Conservation (phyloP, 208 protist genomes). For the Acanthamoeba polyphaga region DNA sequence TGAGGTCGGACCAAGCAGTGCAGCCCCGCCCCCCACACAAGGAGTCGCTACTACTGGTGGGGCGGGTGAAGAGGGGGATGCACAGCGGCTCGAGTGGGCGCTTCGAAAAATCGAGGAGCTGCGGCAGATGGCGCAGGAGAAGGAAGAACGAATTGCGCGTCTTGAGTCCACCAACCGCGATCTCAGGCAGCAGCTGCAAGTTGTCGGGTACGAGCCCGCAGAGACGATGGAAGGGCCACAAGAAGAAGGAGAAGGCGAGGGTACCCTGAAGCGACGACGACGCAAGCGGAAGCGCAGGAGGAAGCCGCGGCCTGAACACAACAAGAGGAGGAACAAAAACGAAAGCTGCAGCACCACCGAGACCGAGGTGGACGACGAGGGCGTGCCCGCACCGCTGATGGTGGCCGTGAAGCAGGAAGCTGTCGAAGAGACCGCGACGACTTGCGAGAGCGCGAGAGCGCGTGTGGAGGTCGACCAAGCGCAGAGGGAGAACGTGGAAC, state of each 20-base stretch:
- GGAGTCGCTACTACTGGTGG: no score
- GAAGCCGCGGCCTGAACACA: not conserved
- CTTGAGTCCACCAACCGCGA: not conserved
- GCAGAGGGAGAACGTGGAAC: not conserved
- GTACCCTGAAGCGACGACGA: not conserved
- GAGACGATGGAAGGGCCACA: no score
- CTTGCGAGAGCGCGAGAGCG: not conserved
- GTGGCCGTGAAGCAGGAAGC: not conserved
- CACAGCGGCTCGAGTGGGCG: not conserved
- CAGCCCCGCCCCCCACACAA: no score
- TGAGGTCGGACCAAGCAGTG: not conserved
- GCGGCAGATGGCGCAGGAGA: not conserved
- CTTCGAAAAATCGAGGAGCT: not conserved
- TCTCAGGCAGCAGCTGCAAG: not conserved
- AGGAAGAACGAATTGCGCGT: not conserved
- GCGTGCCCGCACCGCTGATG: no score
- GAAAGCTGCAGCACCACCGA: not conserved
- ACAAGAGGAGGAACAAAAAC: not conserved
- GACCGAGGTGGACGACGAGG: not conserved
- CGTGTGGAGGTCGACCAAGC: not conserved
- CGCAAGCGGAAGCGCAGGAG: not conserved
- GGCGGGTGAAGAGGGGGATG: not conserved
- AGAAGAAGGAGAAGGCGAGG: not conserved
- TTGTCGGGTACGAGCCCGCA: not conserved
- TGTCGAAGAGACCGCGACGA: not conserved